Conservation (phyloP, 352 stramenopile genomes). For the Phytophthora pisi region DNA sequence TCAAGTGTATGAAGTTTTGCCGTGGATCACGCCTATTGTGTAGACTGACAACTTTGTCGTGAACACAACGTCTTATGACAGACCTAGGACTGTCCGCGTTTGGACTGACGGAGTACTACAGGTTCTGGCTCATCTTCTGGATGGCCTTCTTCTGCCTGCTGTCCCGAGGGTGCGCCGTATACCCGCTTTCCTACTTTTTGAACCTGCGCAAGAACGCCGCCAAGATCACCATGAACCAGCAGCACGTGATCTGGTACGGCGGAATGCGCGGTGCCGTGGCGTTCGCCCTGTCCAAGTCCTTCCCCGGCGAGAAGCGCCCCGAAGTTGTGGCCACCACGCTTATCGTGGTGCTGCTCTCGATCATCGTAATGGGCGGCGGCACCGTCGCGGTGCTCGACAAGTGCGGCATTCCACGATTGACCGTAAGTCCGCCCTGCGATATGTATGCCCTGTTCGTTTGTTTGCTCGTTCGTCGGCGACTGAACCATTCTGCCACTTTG, state of each 20-base stretch:
- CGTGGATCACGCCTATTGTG: not conserved
- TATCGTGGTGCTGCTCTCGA: conserved; percentile 91
- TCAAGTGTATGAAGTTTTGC: conserved; percentile 1
- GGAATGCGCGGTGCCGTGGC: conserved; percentile 93
- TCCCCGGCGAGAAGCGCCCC: conserved; percentile 85
- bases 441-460: not conserved
- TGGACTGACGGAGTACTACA: conserved; percentile 75
- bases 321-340: conserved; percentile 92
- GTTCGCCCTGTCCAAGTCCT: conserved; percentile 91
- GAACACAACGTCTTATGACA: conserved; percentile 26
- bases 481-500: conserved; percentile 9
- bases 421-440: conserved; percentile 43
- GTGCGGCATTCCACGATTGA: conserved; percentile 86
- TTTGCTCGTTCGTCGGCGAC: not conserved
- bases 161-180: conserved; percentile 85
- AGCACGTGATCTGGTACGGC: conserved; percentile 96
- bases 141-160: conserved; percentile 87
- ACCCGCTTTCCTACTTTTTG: conserved; percentile 82
- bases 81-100: conserved; percentile 93
- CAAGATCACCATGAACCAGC: conserved; percentile 86
- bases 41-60: not conserved
- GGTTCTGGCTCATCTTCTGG: conserved; percentile 88
- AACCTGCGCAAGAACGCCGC: conserved; percentile 64
- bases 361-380: conserved; percentile 91
- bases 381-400: conserved; percentile 89